Percentiles rank a stretch among this genome's conserved stretches.
phyloP scores from a whole-genome alignment of 2,329 filamentous ascomycete genomes.

The Arthrinium phaeospermum region DNA sequence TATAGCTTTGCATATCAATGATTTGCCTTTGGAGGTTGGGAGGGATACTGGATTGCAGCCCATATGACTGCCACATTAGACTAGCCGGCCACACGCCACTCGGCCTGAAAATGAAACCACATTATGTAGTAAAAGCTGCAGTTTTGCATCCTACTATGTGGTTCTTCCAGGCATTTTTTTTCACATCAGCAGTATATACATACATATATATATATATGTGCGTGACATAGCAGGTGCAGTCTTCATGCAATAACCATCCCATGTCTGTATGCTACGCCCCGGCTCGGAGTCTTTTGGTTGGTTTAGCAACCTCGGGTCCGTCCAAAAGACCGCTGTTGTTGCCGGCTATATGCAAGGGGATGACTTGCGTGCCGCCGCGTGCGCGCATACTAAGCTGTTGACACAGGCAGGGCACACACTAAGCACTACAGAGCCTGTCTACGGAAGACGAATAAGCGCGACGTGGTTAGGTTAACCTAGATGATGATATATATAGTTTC shows the following conservation, averaged over 20 bases:
- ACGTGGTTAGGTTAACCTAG: background rate
- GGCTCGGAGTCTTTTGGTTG: background rate
- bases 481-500: slow-evolving; percentile 9
- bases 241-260: background rate
- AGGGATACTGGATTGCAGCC: background rate
- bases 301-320: background rate
- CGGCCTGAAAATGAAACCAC: slow-evolving; percentile 11
- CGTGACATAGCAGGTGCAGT: background rate
- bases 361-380: background rate
- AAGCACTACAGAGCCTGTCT: background rate
- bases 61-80: slow-evolving; percentile 15
- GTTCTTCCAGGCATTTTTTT: background rate
- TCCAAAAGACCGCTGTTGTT: background rate
- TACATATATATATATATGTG: background rate
- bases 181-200: background rate
- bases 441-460: background rate
- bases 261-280: background rate
- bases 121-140: slow-evolving; percentile 6
- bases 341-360: background rate
- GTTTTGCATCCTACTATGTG: background rate
- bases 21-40: background rate
- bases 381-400: background rate
- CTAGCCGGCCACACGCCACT: slow-evolving; percentile 10
- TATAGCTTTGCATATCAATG: slow-evolving; percentile 16
- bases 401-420: background rate